Conservation (phyloP, 2,329 filamentous ascomycete species). For the Coniochaeta hoffmannii region DNA sequence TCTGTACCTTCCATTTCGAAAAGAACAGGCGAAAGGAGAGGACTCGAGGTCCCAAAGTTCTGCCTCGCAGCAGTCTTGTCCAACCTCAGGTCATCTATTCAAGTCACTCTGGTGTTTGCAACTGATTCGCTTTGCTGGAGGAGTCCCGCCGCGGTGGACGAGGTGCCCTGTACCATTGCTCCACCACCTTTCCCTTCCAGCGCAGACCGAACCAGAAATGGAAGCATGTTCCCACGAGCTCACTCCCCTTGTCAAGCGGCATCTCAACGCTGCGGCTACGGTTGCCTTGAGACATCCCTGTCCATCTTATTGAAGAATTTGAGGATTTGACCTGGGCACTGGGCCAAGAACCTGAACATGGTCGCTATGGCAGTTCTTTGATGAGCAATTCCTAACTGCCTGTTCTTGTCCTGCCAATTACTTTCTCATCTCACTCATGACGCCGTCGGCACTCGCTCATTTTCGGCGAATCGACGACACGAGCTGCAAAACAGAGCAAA, state of each 20-base stretch:
- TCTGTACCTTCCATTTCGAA: too few species aligned
- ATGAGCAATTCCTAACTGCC: not conserved
- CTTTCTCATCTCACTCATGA: not conserved
- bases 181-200: not conserved
- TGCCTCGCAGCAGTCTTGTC: too few species aligned
- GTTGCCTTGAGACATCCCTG: not conserved
- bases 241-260: not conserved
- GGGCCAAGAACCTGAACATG: not conserved
- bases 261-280: not conserved
- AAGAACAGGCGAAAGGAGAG: not conserved
- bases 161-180: not conserved
- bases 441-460: not conserved
- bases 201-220: not conserved
- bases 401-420: not conserved
- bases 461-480: not conserved
- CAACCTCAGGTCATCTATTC: too few species aligned
- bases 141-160: not conserved
- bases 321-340: not conserved
- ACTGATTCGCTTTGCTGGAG: not conserved
- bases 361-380: too few species aligned
- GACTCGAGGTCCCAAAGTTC: too few species aligned
- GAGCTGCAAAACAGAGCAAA: slow-evolving; percentile 1
- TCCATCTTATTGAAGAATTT: not conserved
- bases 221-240: not conserved
- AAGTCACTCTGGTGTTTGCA: too few species aligned